A percentile compares a stretch with the other conserved stretches of the same genome.
Conservation (phyloP, 2,329 filamentous ascomycete genomes). For the Fusarium sp. region DNA sequence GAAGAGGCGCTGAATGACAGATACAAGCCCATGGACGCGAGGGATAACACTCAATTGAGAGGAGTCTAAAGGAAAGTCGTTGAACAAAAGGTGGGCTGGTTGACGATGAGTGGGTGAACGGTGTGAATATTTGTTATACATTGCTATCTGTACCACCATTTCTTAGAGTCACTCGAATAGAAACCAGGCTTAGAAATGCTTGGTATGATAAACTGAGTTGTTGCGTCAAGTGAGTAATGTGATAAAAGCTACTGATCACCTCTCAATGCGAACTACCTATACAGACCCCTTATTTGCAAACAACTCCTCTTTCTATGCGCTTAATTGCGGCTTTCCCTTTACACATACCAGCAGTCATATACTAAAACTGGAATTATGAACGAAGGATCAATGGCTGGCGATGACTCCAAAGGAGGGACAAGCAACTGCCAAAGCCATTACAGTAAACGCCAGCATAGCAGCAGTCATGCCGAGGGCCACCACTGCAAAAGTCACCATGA, state of each 20-base stretch:
- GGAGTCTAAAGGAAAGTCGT: conserved; percentile 45
- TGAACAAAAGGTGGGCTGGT: conserved; percentile 11
- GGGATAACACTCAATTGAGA: conserved; percentile 55
- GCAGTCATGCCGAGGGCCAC: background rate
- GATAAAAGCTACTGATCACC: conserved; percentile 11
- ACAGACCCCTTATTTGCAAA: background rate
- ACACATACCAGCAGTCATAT: background rate
- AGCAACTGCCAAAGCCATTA: background rate
- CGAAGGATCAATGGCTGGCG: background rate
- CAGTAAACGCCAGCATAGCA: background rate
- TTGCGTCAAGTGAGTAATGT: conserved; percentile 9
- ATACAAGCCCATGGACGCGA: conserved; percentile 59
- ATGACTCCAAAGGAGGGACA: background rate
- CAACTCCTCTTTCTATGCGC: background rate
- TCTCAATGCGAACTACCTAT: background rate
- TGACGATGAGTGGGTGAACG: conserved; percentile 18
- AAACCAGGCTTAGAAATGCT: conserved; percentile 33
- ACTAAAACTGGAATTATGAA: background rate
- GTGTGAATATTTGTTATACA: conserved; percentile 38
- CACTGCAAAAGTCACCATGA: background rate
- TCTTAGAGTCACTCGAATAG: conserved; percentile 39
- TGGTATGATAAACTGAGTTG: conserved; percentile 22
- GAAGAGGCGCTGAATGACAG: conserved; percentile 63
- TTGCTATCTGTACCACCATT: conserved; percentile 43
- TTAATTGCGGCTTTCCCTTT: background rate